Conservation (phyloP, 805 yeast genomes). For the Ogataea nonfermentans region DNA sequence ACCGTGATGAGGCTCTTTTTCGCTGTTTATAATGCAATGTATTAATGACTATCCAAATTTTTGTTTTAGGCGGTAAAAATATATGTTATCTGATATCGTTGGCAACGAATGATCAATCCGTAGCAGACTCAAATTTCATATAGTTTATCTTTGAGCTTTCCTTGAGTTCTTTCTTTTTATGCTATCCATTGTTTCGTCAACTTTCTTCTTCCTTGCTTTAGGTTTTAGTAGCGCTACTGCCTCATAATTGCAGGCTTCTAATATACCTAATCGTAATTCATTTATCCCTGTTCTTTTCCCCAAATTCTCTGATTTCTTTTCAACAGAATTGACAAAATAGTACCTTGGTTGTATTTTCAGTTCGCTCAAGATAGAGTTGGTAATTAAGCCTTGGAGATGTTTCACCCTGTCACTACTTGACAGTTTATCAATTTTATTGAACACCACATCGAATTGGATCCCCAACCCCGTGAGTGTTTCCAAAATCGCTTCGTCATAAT, state of each 20-base stretch:
- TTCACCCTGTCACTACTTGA: constrained; percentile 30
- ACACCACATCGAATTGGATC: constrained; percentile 66
- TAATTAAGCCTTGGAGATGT: constrained; percentile 40
- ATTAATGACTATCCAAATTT: neutral
- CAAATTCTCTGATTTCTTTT: constrained; percentile 25
- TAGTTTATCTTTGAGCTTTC: constrained; percentile 10
- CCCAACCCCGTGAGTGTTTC: constrained; percentile 52
- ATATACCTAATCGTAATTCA: constrained; percentile 48
- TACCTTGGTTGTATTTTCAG: constrained; percentile 40
- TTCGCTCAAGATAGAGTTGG: constrained; percentile 39
- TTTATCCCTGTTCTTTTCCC: constrained; percentile 48
- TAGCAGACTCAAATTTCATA: no score
- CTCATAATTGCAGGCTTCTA: constrained; percentile 50
- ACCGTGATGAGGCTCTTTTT: no score
- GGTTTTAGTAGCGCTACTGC: constrained; percentile 14
- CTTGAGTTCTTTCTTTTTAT: constrained; percentile 16
- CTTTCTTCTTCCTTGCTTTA: constrained; percentile 9
- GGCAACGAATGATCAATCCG: no score
- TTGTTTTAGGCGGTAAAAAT: no score
- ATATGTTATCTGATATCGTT: no score
- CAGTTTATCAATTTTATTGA: constrained; percentile 73
- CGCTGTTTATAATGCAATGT: neutral
- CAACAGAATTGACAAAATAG: constrained; percentile 51
- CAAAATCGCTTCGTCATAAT: constrained; percentile 54
- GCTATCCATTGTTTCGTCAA: constrained; percentile 12